These are phyloP conservation scores for Chlorella ohadii DNA, from an alignment of 139 green algal species.

Conservation along the genomic window DNA sequence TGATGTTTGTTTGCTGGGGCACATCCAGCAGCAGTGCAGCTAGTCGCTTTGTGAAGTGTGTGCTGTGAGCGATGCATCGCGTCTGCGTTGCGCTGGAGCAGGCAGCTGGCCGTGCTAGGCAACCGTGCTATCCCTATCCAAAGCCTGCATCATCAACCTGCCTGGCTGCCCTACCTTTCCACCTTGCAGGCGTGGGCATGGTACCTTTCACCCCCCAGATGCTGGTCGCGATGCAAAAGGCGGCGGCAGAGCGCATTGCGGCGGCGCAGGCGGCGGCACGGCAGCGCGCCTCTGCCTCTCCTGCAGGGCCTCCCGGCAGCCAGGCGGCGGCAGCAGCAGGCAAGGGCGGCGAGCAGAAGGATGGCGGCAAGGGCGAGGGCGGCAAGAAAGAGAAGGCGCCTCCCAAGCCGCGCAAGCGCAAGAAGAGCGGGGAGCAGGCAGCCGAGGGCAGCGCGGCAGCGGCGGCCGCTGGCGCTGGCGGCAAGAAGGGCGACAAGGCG, in stretches of 20 bases:
- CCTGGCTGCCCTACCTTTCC: too few relatives aligned
- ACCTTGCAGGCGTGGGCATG: neutral
- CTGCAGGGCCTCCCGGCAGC: neutral
- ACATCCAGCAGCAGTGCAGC: too few relatives aligned
- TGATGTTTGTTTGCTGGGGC: too few relatives aligned
- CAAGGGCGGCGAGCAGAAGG: neutral
- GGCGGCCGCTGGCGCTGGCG: neutral
- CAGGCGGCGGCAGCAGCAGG: neutral
- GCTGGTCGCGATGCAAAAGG: constrained; percentile 9
- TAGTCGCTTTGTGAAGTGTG: too few relatives aligned
- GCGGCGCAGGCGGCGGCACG: neutral
- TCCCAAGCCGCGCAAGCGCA: neutral
- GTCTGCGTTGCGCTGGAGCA: too few relatives aligned
- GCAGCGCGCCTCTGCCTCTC: neutral
- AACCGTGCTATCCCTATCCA: too few relatives aligned
- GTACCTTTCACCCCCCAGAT: neutral
- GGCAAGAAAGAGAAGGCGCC: too few relatives aligned
- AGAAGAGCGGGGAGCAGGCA: neutral
- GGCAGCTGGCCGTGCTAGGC: too few relatives aligned
- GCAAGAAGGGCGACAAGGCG: neutral
- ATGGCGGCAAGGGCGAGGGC: neutral
- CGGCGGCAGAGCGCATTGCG: neutral
- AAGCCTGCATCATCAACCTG: too few relatives aligned
- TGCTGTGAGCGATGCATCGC: too few relatives aligned
- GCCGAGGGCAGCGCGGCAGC: neutral